A percentile compares a stretch with the other conserved stretches of the same genome.
These are phyloP conservation scores for Diaporthe helianthi DNA, from an alignment of 2,329 filamentous ascomycete species.

Conservation along the genomic window DNA sequence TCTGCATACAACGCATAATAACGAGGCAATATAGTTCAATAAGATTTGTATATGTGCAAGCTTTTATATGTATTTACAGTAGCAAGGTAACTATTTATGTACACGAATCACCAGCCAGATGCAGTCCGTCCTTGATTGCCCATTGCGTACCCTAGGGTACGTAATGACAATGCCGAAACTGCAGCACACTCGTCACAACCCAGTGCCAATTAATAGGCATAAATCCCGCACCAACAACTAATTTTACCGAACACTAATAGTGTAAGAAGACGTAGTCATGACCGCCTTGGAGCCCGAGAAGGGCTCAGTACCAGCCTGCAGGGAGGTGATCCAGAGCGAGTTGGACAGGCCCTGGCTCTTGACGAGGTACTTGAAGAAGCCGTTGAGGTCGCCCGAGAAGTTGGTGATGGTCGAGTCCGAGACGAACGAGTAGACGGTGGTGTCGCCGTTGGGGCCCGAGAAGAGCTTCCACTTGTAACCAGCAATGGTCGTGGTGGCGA, in stretches of 20 bases:
- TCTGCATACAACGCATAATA: too few species aligned
- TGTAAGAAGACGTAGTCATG: constrained; percentile 35
- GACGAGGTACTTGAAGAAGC: constrained; percentile 64
- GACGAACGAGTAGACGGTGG: constrained; percentile 64
- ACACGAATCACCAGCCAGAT: background rate
- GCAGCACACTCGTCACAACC: background rate
- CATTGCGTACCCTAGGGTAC: too few species aligned
- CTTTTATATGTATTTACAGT: background rate
- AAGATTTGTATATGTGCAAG: too few species aligned
- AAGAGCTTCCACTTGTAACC: constrained; percentile 64
- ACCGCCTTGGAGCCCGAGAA: constrained; percentile 54
- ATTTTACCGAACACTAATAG: constrained; percentile 11
- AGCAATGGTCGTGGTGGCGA: constrained; percentile 61
- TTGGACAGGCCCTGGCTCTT: constrained; percentile 53
- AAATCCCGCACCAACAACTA: rapidly evolving
- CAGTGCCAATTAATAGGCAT: too few species aligned
- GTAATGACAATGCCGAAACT: too few species aligned
- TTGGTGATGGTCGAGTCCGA: constrained; percentile 49
- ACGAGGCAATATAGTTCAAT: too few species aligned
- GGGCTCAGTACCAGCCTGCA: constrained; percentile 63
- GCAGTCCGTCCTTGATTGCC: too few species aligned
- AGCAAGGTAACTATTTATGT: background rate
- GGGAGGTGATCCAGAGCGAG: constrained; percentile 59
- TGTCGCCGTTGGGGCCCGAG: constrained; percentile 62
- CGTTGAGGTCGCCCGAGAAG: constrained; percentile 63